A percentile compares a stretch with the other conserved stretches of the same genome.
These are phyloP conservation scores for Pleurotus djamor DNA, from an alignment of 768 basidiomycete species.

Conservation along the genomic window DNA sequence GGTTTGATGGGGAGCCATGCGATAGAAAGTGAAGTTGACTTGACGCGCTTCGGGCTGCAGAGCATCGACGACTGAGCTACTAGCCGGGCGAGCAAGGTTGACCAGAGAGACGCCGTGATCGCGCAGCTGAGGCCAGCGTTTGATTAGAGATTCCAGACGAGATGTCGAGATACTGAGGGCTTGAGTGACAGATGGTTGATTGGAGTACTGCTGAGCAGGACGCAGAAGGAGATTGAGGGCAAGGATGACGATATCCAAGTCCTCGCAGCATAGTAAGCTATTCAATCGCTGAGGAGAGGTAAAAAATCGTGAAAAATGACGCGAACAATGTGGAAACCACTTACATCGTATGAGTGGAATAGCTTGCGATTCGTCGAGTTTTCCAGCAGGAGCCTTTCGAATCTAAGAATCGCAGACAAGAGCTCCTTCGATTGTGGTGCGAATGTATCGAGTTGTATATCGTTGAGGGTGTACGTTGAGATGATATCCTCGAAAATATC, in stretches of 20 bases:
- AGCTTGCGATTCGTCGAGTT: conserved; percentile 98
- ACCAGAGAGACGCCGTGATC: conserved; percentile 78
- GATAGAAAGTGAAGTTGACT: conserved; percentile 81
- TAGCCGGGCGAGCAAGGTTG: conserved; percentile 63
- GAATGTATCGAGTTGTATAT: conserved; percentile 80
- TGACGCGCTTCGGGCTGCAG: conserved; percentile 75
- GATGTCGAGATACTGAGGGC: conserved; percentile 80
- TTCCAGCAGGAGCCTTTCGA: conserved; percentile 88
- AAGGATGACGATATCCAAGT: conserved; percentile 84
- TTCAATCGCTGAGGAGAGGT: conserved; percentile 70
- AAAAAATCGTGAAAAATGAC: conserved; percentile 5
- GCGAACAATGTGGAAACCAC: conserved; percentile 27
- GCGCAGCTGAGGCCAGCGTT: conserved; percentile 80
- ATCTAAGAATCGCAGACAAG: conserved; percentile 80
- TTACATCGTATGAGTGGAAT: conserved; percentile 94
- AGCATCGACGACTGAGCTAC: conserved; percentile 49
- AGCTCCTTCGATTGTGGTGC: conserved; percentile 70
- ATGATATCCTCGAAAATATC: conserved; percentile 80
- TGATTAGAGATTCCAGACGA: conserved; percentile 79
- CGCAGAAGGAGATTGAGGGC: conserved; percentile 86
- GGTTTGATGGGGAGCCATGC: conserved; percentile 39
- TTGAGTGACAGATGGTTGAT: conserved; percentile 80
- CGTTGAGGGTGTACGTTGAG: conserved; percentile 81
- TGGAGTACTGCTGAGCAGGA: conserved; percentile 93
- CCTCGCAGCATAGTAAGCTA: conserved; percentile 82